Evolutionary conservation across 2,329 filamentous ascomycete genomes (phyloP).

Genomic region (Coleophoma crateriformis): DNA sequence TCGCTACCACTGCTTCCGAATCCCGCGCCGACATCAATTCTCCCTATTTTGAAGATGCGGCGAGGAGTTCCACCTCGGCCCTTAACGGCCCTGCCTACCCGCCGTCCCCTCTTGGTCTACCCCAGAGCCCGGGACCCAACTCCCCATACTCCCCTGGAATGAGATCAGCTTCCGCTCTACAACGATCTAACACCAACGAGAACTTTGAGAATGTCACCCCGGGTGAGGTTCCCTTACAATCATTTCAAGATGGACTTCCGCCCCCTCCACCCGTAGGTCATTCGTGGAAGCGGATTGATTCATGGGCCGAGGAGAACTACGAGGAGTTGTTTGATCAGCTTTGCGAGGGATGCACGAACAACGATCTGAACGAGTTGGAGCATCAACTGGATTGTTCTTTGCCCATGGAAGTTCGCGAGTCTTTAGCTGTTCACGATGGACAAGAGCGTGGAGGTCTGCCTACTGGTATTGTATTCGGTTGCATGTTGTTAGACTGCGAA

Average conservation of each 20-base stretch:
- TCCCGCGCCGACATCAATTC: conserved; percentile 79
- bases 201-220: conserved; percentile 65
- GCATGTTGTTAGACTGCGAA: conserved; percentile 95
- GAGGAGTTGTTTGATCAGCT: conserved; percentile 91
- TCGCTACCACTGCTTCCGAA: conserved; percentile 80
- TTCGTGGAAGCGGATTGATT: conserved; percentile 91
- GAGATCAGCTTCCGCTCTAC: conserved; percentile 67
- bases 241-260: conserved; percentile 85
- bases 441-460: conserved; percentile 90
- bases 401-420: conserved; percentile 89
- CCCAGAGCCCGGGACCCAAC: conserved; percentile 52
- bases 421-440: conserved; percentile 86
- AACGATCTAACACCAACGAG: conserved; percentile 55
- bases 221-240: conserved; percentile 94
- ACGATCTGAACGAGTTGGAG: conserved; percentile 95
- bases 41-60: conserved; percentile 70
- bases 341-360: conserved; percentile 84
- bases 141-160: conserved; percentile 87
- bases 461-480: conserved; percentile 87
- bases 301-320: conserved; percentile 92
- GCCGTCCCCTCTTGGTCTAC: conserved; percentile 15
- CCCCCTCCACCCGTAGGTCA: conserved; percentile 83
- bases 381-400: conserved; percentile 92
- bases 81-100: conserved; percentile 55
- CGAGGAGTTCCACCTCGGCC: conserved; percentile 44